Base-by-base conservation (phyloP, 2,329 filamentous ascomycete species). In the Colletotrichum cereale region DNA sequence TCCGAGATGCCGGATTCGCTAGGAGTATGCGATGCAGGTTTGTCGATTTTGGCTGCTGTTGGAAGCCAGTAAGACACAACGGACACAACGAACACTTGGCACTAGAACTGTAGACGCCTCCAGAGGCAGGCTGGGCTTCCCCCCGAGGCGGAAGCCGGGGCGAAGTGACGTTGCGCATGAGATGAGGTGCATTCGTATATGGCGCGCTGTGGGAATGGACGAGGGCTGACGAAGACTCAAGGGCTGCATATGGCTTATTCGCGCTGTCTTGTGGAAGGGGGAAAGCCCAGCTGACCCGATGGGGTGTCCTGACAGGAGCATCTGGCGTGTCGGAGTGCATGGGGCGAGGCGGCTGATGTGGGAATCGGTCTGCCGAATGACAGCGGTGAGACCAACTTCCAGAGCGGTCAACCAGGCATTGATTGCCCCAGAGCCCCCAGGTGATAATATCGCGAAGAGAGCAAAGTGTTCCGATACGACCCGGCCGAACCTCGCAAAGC, bases 191-290 rank as follows among this genome's bases (percentile, higher is more conserved):
- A 42, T 66, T 70, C 56, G 56, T 56, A 71, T 67, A 40, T 29
- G 14, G 58, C 24, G 48, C 26, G 57, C 56, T 52, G 50, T 64
- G 67, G 68, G 34, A 58, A 29, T 58, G 68, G 50, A 62, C 31
- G 68, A 47, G 38, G 31, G 58, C 68, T 71, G 68, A 67, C 68
- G 56, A 52, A 67, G 64, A 21, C 48, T n/a, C 34, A 64, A 26
- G 42, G 26, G 47, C 67, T 50, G 66, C 47, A 58, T 48, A 67
- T 40, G 26, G 42, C 42, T 60, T 48, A 26, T 40, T 29, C 24
- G 52, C 29, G 53, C 21, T 14, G 34, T 18, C 53, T 14, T 57
- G 34, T 44, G 40, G 53, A n/a, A 53, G 34, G 11, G 40, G 21
- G 29, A 34, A 8, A 24, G 1, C 31, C 38, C 58, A 44, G 64